Percentiles rank a stretch among this genome's conserved stretches.
Conservation (phyloP, 345 rosid species). For the Ceriops decandra region DNA sequence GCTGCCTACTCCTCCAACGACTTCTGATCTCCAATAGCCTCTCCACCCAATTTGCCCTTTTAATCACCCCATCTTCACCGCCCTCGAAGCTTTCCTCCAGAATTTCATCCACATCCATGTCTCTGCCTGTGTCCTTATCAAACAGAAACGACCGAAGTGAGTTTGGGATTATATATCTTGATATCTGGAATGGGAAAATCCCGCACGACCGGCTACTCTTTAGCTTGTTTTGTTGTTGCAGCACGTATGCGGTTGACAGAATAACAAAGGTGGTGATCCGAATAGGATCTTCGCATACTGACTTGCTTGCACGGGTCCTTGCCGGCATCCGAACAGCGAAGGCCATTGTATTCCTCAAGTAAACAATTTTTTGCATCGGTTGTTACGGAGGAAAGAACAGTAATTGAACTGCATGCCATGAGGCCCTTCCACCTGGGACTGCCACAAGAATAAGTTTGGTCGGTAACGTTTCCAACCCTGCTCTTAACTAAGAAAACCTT, state of each 20-base stretch:
- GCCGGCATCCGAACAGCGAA: constrained; percentile 50
- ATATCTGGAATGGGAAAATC: constrained; percentile 54
- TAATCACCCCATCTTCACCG: constrained; percentile 27
- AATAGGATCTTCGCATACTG: constrained; percentile 50
- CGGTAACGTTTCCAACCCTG: background rate
- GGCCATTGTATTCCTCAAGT: constrained; percentile 45
- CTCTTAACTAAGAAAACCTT: background rate
- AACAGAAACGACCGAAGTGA: constrained; percentile 50
- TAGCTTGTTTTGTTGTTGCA: constrained; percentile 42
- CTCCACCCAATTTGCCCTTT: constrained; percentile 72
- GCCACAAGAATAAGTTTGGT: background rate
- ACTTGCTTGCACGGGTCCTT: constrained; percentile 44
- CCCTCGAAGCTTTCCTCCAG: constrained; percentile 14
- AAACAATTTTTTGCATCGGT: constrained; percentile 29
- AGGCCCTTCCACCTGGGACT: constrained; percentile 1
- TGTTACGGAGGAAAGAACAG: constrained; percentile 40
- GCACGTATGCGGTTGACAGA: constrained; percentile 39
- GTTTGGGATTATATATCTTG: constrained; percentile 51
- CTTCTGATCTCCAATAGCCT: constrained; percentile 63
- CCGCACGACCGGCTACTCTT: constrained; percentile 54
- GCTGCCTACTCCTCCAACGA: constrained; percentile 46
- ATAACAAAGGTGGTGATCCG: constrained; percentile 61
- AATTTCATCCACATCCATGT: constrained; percentile 22
- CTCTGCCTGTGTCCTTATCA: constrained; percentile 50
- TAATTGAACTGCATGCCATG: constrained; percentile 57